Evolutionary conservation across 2,329 filamentous ascomycete species (phyloP).

Genomic region (Arachnomyces sp.): DNA sequence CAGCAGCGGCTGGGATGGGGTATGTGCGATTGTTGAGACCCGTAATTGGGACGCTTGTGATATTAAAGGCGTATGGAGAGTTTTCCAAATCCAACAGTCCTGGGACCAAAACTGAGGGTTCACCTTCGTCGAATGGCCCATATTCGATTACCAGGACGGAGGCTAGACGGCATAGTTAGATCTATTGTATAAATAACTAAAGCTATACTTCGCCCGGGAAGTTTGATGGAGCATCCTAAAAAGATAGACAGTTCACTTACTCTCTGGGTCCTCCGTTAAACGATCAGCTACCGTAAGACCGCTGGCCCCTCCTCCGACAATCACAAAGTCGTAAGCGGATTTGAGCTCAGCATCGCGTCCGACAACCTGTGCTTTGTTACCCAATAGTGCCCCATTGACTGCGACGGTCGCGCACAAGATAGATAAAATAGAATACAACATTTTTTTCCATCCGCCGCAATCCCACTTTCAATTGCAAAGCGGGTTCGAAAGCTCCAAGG

Average conservation of each 20-base stretch:
- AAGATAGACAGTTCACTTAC: neutral
- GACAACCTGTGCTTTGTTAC: too few relatives aligned
- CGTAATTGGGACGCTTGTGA: slow-evolving; percentile 22
- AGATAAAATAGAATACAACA: too few relatives aligned
- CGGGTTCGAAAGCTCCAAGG: too few relatives aligned
- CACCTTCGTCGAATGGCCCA: slow-evolving; percentile 11
- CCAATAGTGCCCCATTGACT: too few relatives aligned
- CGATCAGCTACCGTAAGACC: slow-evolving; percentile 27
- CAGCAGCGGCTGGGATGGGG: slow-evolving; percentile 24
- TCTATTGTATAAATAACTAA: slow-evolving; percentile 15
- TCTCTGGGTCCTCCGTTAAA: slow-evolving; percentile 1
- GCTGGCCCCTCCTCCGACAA: slow-evolving; percentile 45
- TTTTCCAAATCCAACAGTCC: slow-evolving; percentile 24
- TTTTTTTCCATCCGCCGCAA: too few relatives aligned
- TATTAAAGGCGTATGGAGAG: slow-evolving; percentile 22
- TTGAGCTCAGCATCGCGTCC: too few relatives aligned
- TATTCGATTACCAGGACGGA: slow-evolving; percentile 15
- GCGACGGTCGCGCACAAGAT: too few relatives aligned
- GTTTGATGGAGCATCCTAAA: slow-evolving; percentile 13
- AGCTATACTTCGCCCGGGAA: slow-evolving; percentile 17
- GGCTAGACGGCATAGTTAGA: too few relatives aligned
- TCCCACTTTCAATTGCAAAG: too few relatives aligned
- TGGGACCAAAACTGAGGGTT: slow-evolving; percentile 25
- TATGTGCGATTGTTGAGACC: slow-evolving; percentile 20
- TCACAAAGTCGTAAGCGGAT: slow-evolving; percentile 38